Evolutionary conservation across 257 asterid species (phyloP), one percentile per base, ranked within the genome.

Genomic region (Solanum chaucha): DNA sequence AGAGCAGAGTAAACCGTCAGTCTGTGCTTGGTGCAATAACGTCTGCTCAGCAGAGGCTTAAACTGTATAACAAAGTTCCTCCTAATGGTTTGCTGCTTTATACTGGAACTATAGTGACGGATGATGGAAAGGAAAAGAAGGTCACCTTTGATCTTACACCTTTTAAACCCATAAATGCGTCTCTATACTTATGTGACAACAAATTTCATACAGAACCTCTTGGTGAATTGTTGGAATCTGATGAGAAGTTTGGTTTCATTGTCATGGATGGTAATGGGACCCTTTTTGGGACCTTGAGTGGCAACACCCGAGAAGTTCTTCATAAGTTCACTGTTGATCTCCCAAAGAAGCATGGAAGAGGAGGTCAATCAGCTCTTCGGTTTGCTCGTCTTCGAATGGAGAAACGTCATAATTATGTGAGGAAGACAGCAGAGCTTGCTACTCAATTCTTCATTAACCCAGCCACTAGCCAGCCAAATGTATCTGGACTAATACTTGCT

Each of bases 251-350:
- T 88, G 93, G 93, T 20, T 91, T 91, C 82, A 91, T 91, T 59
- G 91, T 91, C 88, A 91, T 91, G 93, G 93, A 90, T 72, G 92
- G 93, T 35, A 91, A 91, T 73, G 93, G 93, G 40, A 91, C 93
- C 10, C 91, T 90, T 30, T 91, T 91, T 80, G 93, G 93, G 41
- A 91, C 93, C 85, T 86, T 91, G 73, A 91, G 93, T 81, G 93
- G 93, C 20, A 91, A 91, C 73, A 91, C 92, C 8, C 86, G 92
- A 86, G 93, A 91, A 86, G 86, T 91, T 13, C 93, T 91, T 88
- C 93, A 91, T 38, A 90, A 90, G 77, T 91, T 91, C 88, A 90
- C 91, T 8, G 93, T 91, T 73, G 93, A 91, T 68, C 93, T 91
- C 68, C 92, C 93, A 51, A 91, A 91, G 87, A 91, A 91, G 75